Evolutionary conservation across 2,329 filamentous ascomycete species (phyloP), one percentile per base, ranked within the genome.

Genomic region (Stachybotrys elegans): DNA sequence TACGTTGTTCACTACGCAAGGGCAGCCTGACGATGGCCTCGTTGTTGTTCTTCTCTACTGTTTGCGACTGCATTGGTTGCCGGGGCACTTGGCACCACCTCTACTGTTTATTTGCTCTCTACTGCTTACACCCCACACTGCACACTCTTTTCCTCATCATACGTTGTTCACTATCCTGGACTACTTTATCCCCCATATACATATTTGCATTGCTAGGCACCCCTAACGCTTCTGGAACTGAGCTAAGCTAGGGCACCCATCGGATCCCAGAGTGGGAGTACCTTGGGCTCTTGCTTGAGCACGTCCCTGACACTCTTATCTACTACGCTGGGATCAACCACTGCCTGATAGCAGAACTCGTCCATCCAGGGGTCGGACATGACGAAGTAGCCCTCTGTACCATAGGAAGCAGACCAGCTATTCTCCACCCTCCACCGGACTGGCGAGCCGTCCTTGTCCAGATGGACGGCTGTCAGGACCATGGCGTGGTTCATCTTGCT

Each of bases 401-500:
- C 90, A 0, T 76, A 76, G 0, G 58, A 68, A 32, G 79, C 73
- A 12, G 86, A 87, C 89, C 89, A 95, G 44, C 80, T 86, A 61
- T 95, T 95, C 74, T 95, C 85, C 6, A 95, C 88, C 43, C 88
- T 73, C 90, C 90, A 95, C 36, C 89, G 71, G 2, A 89, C 78
- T 3, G 81, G 74, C 63, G 80, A 77, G 2, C 79, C 82, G 2
- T 61, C 66, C 47, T 79, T 67, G 47, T 86, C 83, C 3, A 94
- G 62, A 58, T 95, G 89, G 37, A 95, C 90, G 1, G 81, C 90
- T 3, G 88, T 95, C 49, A 95, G 66, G 0, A 94, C 88, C 90
- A 95, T 95, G 5, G 90, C 90, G 57, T 95, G 90, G 1, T 89
- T 95, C 89, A 95, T 94, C 41, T 79, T 75, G 43, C 79, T 84